phyloP scores from a whole-genome alignment of 371 early-diverging fungal genomes.

The Scutellospora calospora region DNA sequence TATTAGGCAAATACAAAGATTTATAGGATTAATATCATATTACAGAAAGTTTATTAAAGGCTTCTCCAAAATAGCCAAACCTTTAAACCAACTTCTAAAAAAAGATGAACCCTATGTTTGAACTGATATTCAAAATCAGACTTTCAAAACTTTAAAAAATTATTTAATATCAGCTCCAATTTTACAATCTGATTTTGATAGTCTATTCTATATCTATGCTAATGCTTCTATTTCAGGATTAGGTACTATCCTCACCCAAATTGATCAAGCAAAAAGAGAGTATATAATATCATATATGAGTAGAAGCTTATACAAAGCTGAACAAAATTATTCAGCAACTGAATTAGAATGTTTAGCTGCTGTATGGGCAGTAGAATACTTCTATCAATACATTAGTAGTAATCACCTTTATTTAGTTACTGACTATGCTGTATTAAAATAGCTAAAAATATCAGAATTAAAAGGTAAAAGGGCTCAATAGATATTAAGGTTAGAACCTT shows the following conservation, averaged over 20 bases:
- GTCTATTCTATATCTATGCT: too few relatives aligned
- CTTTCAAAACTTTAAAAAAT: slow-evolving; percentile 56
- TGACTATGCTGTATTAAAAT: not conserved
- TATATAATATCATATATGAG: too few relatives aligned
- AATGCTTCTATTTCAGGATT: too few relatives aligned
- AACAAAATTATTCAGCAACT: not conserved
- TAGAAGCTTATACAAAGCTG: not conserved
- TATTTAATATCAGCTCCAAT: slow-evolving; percentile 48
- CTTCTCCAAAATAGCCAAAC: too few relatives aligned
- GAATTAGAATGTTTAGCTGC: slow-evolving; percentile 5
- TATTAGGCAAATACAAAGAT: too few relatives aligned
- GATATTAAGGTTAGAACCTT: not conserved
- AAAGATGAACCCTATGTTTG: slow-evolving; percentile 53
- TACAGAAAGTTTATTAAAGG: slow-evolving; percentile 57
- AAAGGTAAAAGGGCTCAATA: not conserved
- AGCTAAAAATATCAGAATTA: not conserved
- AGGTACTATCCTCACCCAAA: too few relatives aligned
- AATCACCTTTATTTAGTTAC: not conserved
- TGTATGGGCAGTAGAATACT: not conserved
- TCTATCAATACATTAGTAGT: not conserved
- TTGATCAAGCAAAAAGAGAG: too few relatives aligned
- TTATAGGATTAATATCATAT: too few relatives aligned
- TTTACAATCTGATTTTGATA: too few relatives aligned
- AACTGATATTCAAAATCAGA: slow-evolving; percentile 44
- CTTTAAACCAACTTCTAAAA: slow-evolving; percentile 49